Evolutionary conservation across 495 filamentous ascomycete species (phyloP).

Genomic region (Penicillium arizonense): DNA sequence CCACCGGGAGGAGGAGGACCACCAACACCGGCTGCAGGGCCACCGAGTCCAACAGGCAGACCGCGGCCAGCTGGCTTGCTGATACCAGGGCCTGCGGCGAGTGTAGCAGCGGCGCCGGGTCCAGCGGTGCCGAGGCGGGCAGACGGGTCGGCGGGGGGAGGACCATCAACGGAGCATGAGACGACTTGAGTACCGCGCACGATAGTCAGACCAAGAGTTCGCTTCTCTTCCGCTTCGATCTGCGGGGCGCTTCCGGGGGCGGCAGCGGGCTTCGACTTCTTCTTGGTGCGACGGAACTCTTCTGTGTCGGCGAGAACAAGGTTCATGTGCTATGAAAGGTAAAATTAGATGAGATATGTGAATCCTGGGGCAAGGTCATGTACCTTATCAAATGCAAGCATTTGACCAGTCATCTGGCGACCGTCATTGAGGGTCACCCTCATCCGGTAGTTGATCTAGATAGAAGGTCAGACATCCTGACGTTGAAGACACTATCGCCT

Average conservation of each 20-base stretch:
- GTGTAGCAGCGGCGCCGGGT: constrained; percentile 59
- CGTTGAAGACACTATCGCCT: not conserved
- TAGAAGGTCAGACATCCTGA: constrained; percentile 25
- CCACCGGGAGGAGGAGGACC: constrained; percentile 67
- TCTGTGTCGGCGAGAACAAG: constrained; percentile 98
- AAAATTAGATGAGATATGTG: constrained; percentile 19
- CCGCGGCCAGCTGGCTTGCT: constrained; percentile 90
- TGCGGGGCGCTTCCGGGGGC: constrained; percentile 59
- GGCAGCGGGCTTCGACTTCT: constrained; percentile 73
- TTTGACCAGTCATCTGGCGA: constrained; percentile 94
- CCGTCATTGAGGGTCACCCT: constrained; percentile 92
- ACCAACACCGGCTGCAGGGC: constrained; percentile 87
- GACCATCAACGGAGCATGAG: constrained; percentile 91
- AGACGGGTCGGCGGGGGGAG: constrained; percentile 92
- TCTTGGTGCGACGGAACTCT: constrained; percentile 94
- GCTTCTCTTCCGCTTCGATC: constrained; percentile 92
- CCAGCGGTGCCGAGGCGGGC: constrained; percentile 80
- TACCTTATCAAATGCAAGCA: constrained; percentile 98
- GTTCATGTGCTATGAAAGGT: constrained; percentile 82
- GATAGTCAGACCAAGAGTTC: constrained; percentile 91
- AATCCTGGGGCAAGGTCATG: constrained; percentile 8
- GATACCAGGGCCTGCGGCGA: constrained; percentile 85
- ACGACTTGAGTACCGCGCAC: constrained; percentile 91
- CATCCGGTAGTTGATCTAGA: constrained; percentile 98
- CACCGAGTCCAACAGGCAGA: constrained; percentile 80